Conservation (phyloP, 805 yeast species). For the Saccharomycopsis sp. region DNA sequence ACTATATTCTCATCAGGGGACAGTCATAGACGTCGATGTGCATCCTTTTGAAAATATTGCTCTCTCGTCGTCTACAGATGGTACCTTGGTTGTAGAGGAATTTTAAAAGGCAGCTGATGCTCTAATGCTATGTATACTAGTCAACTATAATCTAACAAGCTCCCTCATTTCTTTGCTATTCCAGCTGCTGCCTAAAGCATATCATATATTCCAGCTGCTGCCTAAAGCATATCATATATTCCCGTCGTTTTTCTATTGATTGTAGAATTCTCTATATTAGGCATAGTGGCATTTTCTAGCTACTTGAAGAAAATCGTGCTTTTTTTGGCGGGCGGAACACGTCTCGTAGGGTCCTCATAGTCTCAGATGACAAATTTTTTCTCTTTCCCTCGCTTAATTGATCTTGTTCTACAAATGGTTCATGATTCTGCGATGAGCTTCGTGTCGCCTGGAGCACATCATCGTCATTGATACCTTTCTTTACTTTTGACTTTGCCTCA, state of each 20-base stretch:
- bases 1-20: conserved; percentile 53
- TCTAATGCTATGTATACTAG: no score
- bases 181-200: no score
- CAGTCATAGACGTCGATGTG: conserved; percentile 54
- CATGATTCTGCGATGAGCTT: no score
- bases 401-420: neutral
- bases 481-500: conserved; percentile 23
- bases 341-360: conserved; percentile 9
- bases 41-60: conserved; percentile 39
- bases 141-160: no score
- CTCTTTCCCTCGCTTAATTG: neutral
- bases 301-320: conserved; percentile 3
- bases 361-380: conserved; percentile 10
- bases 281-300: neutral
- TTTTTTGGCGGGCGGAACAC: conserved; percentile 2
- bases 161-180: no score
- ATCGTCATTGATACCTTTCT: conserved; percentile 7
- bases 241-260: no score
- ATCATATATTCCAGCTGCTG: no score
- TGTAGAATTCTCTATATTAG: no score
- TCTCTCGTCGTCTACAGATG: conserved; percentile 49
- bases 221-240: no score
- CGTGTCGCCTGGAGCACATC: conserved; percentile 2
- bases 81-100: conserved; percentile 45
- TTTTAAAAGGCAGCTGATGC: conserved; percentile 22